Conservation (phyloP, 1,139 yeast species). For the Blastobotrys apis region DNA sequence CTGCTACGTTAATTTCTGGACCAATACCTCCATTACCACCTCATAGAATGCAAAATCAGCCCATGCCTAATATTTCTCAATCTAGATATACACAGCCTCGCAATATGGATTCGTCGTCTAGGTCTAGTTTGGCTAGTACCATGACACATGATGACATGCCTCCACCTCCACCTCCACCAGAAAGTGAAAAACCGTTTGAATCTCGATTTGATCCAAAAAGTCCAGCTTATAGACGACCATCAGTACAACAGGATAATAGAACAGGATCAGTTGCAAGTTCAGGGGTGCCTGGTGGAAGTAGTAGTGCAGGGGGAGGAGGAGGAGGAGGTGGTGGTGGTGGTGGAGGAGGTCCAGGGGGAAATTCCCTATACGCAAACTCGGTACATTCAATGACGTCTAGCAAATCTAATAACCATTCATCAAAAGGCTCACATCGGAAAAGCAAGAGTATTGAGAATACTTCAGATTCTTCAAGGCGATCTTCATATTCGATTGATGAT, state of each 20-base stretch:
- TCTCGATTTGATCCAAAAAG: conserved; percentile 7
- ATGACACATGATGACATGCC: neutral
- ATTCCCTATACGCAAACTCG: conserved; percentile 5
- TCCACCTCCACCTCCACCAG: conserved; percentile 9
- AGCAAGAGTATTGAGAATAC: conserved; percentile 15
- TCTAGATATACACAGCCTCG: too few relatives aligned
- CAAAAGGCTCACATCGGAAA: conserved; percentile 12
- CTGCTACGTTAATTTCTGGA: conserved; percentile 25
- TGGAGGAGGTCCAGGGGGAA: too few relatives aligned
- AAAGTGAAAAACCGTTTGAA: conserved; percentile 6
- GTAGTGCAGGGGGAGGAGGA: too few relatives aligned
- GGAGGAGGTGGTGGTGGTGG: neutral
- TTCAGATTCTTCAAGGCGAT: conserved; percentile 15
- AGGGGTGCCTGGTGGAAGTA: too few relatives aligned
- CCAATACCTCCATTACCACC: conserved; percentile 31
- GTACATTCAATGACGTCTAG: conserved; percentile 7
- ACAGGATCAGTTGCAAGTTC: too few relatives aligned
- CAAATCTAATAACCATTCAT: conserved; percentile 7
- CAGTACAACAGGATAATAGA: neutral
- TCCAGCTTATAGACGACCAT: conserved; percentile 1
- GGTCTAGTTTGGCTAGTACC: too few relatives aligned
- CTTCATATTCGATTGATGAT: conserved; percentile 19
- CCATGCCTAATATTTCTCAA: too few relatives aligned
- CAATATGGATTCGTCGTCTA: too few relatives aligned
- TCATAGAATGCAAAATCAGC: conserved; percentile 14